Percentiles rank a stretch among this genome's conserved stretches.
These are phyloP conservation scores for Syzygium aromaticum DNA, from an alignment of 345 rosid species.

Conservation along the genomic window DNA sequence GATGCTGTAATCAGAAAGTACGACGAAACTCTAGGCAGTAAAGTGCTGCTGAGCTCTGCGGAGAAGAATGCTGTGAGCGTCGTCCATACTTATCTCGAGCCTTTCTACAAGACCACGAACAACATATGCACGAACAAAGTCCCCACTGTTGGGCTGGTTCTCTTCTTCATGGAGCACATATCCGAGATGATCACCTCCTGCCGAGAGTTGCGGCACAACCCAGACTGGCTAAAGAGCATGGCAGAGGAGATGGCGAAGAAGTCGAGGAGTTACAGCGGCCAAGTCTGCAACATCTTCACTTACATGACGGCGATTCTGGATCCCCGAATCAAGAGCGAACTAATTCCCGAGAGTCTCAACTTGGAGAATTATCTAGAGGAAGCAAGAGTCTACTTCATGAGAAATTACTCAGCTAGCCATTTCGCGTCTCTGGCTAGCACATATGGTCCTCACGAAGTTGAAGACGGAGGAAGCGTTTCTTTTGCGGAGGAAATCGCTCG, in stretches of 20 bases:
- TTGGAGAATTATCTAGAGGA: constrained; percentile 69
- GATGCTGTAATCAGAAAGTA: constrained; percentile 72
- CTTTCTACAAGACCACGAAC: constrained; percentile 71
- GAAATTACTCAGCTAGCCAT: constrained; percentile 56
- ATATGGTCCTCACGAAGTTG: constrained; percentile 61
- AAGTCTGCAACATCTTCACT: constrained; percentile 68
- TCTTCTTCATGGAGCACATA: constrained; percentile 94
- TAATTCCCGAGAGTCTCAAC: constrained; percentile 71
- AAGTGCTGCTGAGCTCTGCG: constrained; percentile 42
- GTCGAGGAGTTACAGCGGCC: constrained; percentile 57
- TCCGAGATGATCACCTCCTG: constrained; percentile 62
- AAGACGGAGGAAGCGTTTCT: constrained; percentile 71
- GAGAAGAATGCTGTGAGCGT: constrained; percentile 56
- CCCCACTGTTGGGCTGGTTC: constrained; percentile 72
- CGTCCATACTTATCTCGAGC: constrained; percentile 68
- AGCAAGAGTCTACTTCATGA: constrained; percentile 67
- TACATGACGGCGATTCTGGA: constrained; percentile 89
- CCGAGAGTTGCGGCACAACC: constrained; percentile 63
- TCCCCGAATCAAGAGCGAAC: constrained; percentile 81
- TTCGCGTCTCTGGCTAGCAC: constrained; percentile 50
- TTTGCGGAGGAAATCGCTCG: constrained; percentile 90
- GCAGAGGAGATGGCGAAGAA: constrained; percentile 90
- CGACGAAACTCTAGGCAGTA: constrained; percentile 43
- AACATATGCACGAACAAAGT: constrained; percentile 71
- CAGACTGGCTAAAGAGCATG: constrained; percentile 74